Evolutionary conservation across 805 yeast species (phyloP).

Genomic region (Spathaspora boniae): DNA sequence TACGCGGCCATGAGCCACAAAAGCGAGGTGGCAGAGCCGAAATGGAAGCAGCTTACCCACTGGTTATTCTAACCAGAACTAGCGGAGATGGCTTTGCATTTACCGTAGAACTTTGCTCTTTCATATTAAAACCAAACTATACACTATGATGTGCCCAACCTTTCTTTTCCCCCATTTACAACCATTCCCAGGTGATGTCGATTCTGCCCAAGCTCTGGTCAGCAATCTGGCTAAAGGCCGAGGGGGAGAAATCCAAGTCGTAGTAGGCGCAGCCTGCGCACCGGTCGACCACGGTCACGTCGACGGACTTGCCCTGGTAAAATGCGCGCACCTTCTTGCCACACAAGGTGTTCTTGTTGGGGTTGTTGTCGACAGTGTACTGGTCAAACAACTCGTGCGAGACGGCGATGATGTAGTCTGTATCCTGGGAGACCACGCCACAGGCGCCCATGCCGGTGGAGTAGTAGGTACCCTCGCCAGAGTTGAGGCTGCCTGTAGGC

Average conservation of each 20-base stretch:
- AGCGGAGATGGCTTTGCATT: too few relatives aligned
- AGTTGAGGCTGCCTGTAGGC: constrained; percentile 10
- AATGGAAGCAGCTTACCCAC: constrained; percentile 2
- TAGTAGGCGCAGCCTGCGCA: constrained; percentile 52
- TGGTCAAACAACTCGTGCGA: constrained; percentile 39
- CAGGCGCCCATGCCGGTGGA: constrained; percentile 51
- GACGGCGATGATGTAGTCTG: constrained; percentile 54
- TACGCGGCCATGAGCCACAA: constrained; percentile 28
- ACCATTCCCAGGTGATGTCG: constrained; percentile 50
- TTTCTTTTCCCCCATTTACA: neutral
- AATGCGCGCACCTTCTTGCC: constrained; percentile 48
- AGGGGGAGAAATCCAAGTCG: constrained; percentile 59
- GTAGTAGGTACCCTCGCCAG: constrained; percentile 51
- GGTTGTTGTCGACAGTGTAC: constrained; percentile 28
- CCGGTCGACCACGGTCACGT: constrained; percentile 54
- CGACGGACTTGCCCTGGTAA: constrained; percentile 49
- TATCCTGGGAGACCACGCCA: constrained; percentile 42
- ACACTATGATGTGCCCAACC: neutral
- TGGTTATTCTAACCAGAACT: constrained; percentile 7
- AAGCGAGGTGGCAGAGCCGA: neutral
- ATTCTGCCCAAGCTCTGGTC: constrained; percentile 52
- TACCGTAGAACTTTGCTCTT: neutral
- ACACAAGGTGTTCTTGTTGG: constrained; percentile 48
- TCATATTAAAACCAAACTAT: neutral
- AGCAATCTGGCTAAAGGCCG: constrained; percentile 53